phyloP scores from a whole-genome alignment of 1,284 basidiomycete species.

The Cutaneotrichosporon curvatum region DNA sequence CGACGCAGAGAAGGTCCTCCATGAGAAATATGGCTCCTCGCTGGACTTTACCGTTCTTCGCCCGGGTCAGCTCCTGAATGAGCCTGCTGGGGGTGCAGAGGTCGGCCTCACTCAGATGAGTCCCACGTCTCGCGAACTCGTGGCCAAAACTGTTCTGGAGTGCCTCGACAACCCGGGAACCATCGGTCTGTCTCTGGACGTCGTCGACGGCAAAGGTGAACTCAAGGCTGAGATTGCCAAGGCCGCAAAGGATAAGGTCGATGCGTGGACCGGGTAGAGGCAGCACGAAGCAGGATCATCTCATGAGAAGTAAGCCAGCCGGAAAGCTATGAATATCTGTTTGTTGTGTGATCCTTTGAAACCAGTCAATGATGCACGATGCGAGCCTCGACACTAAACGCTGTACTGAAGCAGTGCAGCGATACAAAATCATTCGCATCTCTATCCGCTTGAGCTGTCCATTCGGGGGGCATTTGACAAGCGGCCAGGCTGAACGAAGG shows the following conservation, averaged over 20 bases:
- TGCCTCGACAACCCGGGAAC: conserved; percentile 56
- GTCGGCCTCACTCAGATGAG: conserved; percentile 56
- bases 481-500: too few relatives aligned
- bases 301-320: too few relatives aligned
- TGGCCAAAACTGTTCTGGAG: conserved; percentile 54
- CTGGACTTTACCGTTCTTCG: conserved; percentile 67
- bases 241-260: conserved; percentile 52
- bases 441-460: too few relatives aligned
- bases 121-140: conserved; percentile 53
- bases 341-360: too few relatives aligned
- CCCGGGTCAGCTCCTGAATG: conserved; percentile 56
- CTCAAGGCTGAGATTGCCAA: conserved; percentile 57
- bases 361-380: too few relatives aligned
- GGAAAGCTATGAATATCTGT: too few relatives aligned
- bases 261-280: conserved; percentile 21
- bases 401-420: too few relatives aligned
- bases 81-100: conserved; percentile 53
- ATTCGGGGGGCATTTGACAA: too few relatives aligned
- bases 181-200: conserved; percentile 57
- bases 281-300: too few relatives aligned
- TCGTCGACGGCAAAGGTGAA: conserved; percentile 55
- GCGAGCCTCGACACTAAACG: too few relatives aligned
- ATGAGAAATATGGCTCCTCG: conserved; percentile 39
- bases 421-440: too few relatives aligned
- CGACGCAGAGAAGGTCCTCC: conserved; percentile 62